Evolutionary conservation across 805 yeast species (phyloP).

Genomic region (Torulaspora gathmanii): DNA sequence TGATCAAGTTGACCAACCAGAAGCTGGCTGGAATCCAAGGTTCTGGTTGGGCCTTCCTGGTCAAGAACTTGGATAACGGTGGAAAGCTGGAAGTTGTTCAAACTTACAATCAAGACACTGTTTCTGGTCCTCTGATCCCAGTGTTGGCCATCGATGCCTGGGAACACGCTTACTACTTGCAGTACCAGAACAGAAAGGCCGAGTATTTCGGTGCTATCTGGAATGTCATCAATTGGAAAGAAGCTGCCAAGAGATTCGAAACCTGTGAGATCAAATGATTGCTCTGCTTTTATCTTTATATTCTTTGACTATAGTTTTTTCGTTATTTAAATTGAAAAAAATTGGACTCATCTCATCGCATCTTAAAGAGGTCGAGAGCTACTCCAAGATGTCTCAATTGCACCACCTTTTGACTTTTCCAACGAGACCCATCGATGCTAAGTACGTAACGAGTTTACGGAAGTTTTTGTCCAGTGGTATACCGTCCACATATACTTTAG

Average conservation of each 20-base stretch:
- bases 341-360: conserved; percentile 3
- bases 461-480: conserved; percentile 56
- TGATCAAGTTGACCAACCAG: conserved; percentile 58
- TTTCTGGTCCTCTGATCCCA: conserved; percentile 63
- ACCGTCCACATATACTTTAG: conserved; percentile 78
- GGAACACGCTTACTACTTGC: conserved; percentile 96
- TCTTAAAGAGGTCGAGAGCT: background rate
- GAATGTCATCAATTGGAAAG: conserved; percentile 92
- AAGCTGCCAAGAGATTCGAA: conserved; percentile 70
- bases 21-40: conserved; percentile 87
- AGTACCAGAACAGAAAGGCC: conserved; percentile 84
- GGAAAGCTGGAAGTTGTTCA: conserved; percentile 68
- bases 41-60: conserved; percentile 93
- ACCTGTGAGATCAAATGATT: conserved; percentile 18
- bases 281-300: background rate
- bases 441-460: conserved; percentile 44
- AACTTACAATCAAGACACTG: conserved; percentile 84
- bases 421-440: conserved; percentile 48
- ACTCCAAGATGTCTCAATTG: conserved; percentile 54
- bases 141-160: conserved; percentile 89
- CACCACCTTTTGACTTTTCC: conserved; percentile 57
- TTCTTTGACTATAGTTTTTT: conserved; percentile 1
- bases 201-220: conserved; percentile 92
- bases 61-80: conserved; percentile 70
- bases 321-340: background rate